phyloP scores from a whole-genome alignment of 2,329 filamentous ascomycete genomes.

The Capronia americana region DNA sequence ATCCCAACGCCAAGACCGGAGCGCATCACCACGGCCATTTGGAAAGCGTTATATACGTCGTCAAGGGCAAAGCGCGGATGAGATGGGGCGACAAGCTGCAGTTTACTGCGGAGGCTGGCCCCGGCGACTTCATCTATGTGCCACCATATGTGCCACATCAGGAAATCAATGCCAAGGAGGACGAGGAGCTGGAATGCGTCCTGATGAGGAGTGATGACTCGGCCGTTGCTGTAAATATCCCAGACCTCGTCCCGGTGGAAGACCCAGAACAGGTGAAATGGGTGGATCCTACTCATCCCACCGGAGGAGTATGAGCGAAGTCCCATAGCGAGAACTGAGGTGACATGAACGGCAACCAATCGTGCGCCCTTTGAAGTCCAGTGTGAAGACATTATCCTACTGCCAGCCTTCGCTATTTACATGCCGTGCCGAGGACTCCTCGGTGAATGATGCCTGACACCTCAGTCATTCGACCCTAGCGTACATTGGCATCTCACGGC shows the following conservation, averaged over 20 bases:
- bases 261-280: slow-evolving; percentile 53
- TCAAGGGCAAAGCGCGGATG: slow-evolving; percentile 55
- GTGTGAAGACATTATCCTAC: neutral
- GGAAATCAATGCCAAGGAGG: slow-evolving; percentile 53
- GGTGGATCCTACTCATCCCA: slow-evolving; percentile 55
- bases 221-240: slow-evolving; percentile 53
- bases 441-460: neutral
- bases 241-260: slow-evolving; percentile 52
- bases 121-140: slow-evolving; percentile 56
- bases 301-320: slow-evolving; percentile 30
- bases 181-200: slow-evolving; percentile 53
- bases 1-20: slow-evolving; percentile 53
- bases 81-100: slow-evolving; percentile 54
- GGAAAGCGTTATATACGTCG: slow-evolving; percentile 55
- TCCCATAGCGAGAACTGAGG: neutral
- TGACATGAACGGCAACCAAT: neutral
- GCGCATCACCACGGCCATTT: slow-evolving; percentile 55
- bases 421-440: slow-evolving; percentile 2
- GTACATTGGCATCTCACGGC: neutral
- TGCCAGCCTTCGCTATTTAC: neutral
- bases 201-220: slow-evolving; percentile 53
- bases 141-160: slow-evolving; percentile 55
- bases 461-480: neutral
- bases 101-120: slow-evolving; percentile 54
- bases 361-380: neutral